phyloP scores from a whole-genome alignment of 1,284 basidiomycete species.

The Malassezia vespertilionis region DNA sequence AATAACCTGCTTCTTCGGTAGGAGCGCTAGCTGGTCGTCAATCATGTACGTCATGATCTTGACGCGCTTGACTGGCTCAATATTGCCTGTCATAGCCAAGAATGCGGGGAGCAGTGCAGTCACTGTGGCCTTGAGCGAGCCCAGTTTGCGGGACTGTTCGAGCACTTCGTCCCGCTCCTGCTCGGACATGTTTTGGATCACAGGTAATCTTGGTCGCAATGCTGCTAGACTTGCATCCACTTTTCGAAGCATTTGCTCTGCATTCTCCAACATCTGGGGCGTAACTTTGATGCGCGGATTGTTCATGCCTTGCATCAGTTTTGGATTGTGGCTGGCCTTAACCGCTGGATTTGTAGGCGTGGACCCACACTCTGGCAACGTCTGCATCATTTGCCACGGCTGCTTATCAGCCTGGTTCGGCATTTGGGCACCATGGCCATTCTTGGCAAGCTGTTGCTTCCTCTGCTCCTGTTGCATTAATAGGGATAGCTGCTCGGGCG shows the following conservation, averaged over 20 bases:
- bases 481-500: slow-evolving; percentile 29
- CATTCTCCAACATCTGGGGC: slow-evolving; percentile 35
- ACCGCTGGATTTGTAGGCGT: too few relatives aligned
- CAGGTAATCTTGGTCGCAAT: slow-evolving; percentile 23
- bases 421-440: slow-evolving; percentile 11
- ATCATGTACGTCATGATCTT: slow-evolving; percentile 46
- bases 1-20: slow-evolving; percentile 34
- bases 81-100: slow-evolving; percentile 37
- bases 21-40: slow-evolving; percentile 37
- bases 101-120: slow-evolving; percentile 40
- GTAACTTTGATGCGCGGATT: slow-evolving; percentile 14
- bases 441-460: slow-evolving; percentile 9
- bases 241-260: slow-evolving; percentile 17
- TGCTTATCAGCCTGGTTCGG: slow-evolving; percentile 1
- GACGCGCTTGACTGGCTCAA: slow-evolving; percentile 39
- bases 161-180: slow-evolving; percentile 32
- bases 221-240: slow-evolving; percentile 1
- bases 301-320: too few relatives aligned
- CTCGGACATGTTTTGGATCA: slow-evolving; percentile 35
- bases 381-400: not conserved
- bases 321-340: too few relatives aligned
- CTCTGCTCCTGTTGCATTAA: slow-evolving; percentile 22
- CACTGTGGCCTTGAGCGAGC: slow-evolving; percentile 33
- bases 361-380: too few relatives aligned
- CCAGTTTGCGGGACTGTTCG: slow-evolving; percentile 33